Evolutionary conservation across 2,329 filamentous ascomycete species (phyloP), one percentile per base, ranked within the genome.

Genomic region (Botryotinia narcissicola): DNA sequence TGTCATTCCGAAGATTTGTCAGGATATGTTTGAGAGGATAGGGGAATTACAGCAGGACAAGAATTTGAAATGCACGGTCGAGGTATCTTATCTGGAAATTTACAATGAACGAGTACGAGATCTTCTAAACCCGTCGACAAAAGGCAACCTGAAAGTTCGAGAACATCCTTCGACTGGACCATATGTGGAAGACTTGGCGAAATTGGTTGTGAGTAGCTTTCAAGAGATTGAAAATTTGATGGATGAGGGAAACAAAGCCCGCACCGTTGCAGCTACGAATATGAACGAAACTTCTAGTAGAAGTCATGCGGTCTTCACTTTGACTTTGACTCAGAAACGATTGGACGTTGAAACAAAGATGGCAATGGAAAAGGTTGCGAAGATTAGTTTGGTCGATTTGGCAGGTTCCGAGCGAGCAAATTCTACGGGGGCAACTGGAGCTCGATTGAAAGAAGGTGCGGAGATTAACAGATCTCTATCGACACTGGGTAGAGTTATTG

Each of bases 261-360:
- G 96, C 86, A 99, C 96, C 0, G 96, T 99, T 57, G 96, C 96
- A 4, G 96, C 96, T 12, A 99, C 96, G 57, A 99, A 98, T 87
- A 99, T 99, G 96, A 99, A 99, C 86, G 96, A 98, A 83, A 99
- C 97, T 0, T 98, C 94, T 74, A 97, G 94, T 88, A 92, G 96
- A 86, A 98, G 95, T 81, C 96, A 99, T 83, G 96, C 96, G 59
- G 97, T 99, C 70, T 99, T 99, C 82, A 99, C 97, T 32, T 86
- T 99, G 71, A 98, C 95, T 80, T 86, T 99, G 64, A 97, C 94
- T 0, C 96, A 99, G 82, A 98, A 98, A 83, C 91, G 93, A 75
- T 92, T 92, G 81, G 96, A 99, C 81, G 85, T 89, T 3, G 94
- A 98, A 81, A 98, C 96, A 0, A 97, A 94, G 77, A 97, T 99